Base-by-base conservation (phyloP, 2,329 filamentous ascomycete species). In the Penicillium sp. region DNA sequence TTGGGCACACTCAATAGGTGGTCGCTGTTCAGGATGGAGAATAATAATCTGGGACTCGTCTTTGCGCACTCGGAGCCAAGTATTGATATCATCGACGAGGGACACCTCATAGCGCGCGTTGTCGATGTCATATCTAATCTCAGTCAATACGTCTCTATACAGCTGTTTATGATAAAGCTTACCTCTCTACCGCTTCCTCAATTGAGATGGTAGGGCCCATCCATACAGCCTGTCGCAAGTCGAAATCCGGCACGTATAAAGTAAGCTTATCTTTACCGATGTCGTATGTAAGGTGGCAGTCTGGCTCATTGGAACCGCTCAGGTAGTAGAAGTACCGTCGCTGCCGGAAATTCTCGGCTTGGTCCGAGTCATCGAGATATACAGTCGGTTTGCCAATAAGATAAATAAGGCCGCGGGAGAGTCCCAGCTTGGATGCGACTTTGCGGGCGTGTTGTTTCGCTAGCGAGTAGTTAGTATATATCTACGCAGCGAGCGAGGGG, bases 161-260 rank as follows among this genome's bases (percentile, higher is more conserved):
- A 3, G 8, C 20, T 11, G 8, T 20, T 26, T 42, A 26, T 38
- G 50, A 21, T 24, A n/a, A 28, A 23, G 14, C 56, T 24, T 57
- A 79, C 65, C 68, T 75, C n/a, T 73, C 75, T 62, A 83, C 75
- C 57, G 86, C 87, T 57, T 89, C 83, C 14, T 85, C 80, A 11
- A 64, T 61, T 5, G 69, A 69, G 9, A 76, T 60, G 5, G 73
- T 74, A 12, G 72, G 73, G 1, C 74, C 73, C 68, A 72, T 74
- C 71, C 72, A 76, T 52, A 76, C 71, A 21, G 72, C 71, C 35
- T 66, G 68, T 53, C 66, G 71, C n/a, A 75, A 83, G 62, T 88
- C 83, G 61, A 86, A 83, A 63, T 83, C 82, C 2, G 89, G 88
- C 48, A 93, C 84, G 81, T 88, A 94, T 26, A 93, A 81, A 5